Evolutionary conservation across 371 early-diverging fungal species (phyloP), one percentile per base, ranked within the genome.

Genomic region (Encephalitozoon hellem): DNA sequence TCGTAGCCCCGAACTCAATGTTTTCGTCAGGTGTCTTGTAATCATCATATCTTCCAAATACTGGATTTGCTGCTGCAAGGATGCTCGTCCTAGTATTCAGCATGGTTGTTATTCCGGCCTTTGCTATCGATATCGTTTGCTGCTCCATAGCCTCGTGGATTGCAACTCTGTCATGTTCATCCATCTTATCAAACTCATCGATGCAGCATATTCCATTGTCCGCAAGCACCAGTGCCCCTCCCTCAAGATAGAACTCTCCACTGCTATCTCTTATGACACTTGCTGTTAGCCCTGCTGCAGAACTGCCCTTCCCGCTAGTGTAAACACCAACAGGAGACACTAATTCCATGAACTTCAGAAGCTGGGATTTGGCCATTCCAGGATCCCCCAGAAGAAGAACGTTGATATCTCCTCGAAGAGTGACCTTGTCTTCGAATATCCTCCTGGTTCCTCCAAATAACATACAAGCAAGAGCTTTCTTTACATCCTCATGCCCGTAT

Each of bases 61-160:
- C 92, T n/a, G 99, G 99, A 86, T 99, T 99, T n/a, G 99, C 99
- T 9, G 99, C 99, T 2, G 99, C 99, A 30, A 99, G 87, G 4
- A 99, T 95, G 30, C 94, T 91, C 0, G 97, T 93, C 73, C 97
- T 88, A 4, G 97, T 93, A 85, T 97, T 97, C 38, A 99, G 87
- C 69, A 96, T 92, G 0, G 99, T 97, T 0, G 97, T 97, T 82
- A 99, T 99, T 76, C 98, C 99, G 23, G 99, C 99, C 86, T 99
- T 99, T 65, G 98, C 96, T 78, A 99, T 97, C 8, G 94, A 94
- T 71, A 99, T 96, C 0, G 98, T 99, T 84, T 97, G 97, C 86
- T 99, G 99, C 87, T 99, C 98, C 99, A 99, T 99, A 21, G 99
- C 99, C 88, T 99, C 99, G 87, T 99, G 99, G 80, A 99, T 99